Evolutionary conservation across 2,329 filamentous ascomycete genomes (phyloP), one percentile per base, ranked within the genome.

Genomic region (Acrocalymma vagum): DNA sequence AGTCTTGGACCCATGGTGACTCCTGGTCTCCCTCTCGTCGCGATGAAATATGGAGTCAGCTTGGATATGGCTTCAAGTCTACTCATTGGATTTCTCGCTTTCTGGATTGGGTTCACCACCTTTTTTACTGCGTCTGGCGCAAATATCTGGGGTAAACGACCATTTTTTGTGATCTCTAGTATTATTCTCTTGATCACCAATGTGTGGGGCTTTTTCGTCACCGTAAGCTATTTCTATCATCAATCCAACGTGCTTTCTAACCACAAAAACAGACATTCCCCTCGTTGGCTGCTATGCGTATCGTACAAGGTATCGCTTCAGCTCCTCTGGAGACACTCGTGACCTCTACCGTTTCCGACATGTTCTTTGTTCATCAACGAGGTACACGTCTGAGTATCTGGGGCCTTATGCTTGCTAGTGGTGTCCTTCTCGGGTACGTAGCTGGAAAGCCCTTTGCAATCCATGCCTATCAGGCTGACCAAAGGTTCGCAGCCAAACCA

Each of bases 301-400:
- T 95, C 33, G 80, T 95, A 32, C 92, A 96, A 68, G 93, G 93
- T 16, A 82, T 96, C 26, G 91, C 87, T 0, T 80, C 90, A 15
- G 91, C 91, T 4, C 92, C 93, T 0, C 96, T 94, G 48, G 93
- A 97, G 71, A 88, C 89, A 1, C 76, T 96, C 15, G 86, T 96
- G 45, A 96, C 95, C 63, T 90, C 89, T 1, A 87, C 86, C 18
- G 89, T 97, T 3, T 93, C 91, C 22, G 93, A 97, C 66, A 69
- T 97, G 38, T 96, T 92, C 72, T 95, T 86, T 67, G 90, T 96
- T 15, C 93, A 93, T 72, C 84, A 88, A 74, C 81, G 89, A 44
- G 91, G 92, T 24, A 83, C 86, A 50, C 84, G 92, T 33, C 96
- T 96, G 87, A 92, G 92, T 1, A 79, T 95, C 35, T 75, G 73